Evolutionary conservation across 345 rosid genomes (phyloP).

Genomic region (Fremontodendron californicum): DNA sequence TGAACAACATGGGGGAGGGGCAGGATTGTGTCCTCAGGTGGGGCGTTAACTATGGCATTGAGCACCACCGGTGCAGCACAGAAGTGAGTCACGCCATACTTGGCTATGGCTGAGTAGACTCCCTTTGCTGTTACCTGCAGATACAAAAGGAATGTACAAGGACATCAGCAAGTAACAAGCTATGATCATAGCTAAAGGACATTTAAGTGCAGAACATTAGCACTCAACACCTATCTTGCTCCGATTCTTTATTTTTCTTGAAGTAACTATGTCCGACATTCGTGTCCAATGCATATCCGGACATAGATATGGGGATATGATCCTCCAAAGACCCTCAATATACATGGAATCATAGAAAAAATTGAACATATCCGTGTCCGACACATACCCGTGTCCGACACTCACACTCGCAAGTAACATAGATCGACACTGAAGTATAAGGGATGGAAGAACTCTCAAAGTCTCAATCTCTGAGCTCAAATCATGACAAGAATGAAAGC

Average conservation of each 20-base stretch:
- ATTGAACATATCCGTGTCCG: too few relatives aligned
- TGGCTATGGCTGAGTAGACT: constrained; percentile 72
- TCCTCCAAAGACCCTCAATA: too few relatives aligned
- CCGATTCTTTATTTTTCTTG: too few relatives aligned
- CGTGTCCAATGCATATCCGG: too few relatives aligned
- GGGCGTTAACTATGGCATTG: constrained; percentile 69
- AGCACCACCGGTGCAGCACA: constrained; percentile 94
- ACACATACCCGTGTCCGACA: too few relatives aligned
- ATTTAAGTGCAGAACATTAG: too few relatives aligned
- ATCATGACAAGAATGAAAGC: neutral
- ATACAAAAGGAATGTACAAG: neutral
- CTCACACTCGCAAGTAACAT: too few relatives aligned
- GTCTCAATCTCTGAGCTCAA: neutral
- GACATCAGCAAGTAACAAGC: neutral
- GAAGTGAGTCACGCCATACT: constrained; percentile 69
- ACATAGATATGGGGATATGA: too few relatives aligned
- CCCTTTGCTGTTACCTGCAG: constrained; percentile 77
- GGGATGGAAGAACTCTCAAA: neutral
- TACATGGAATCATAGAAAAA: too few relatives aligned
- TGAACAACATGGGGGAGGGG: constrained; percentile 76
- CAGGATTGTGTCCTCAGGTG: constrained; percentile 63
- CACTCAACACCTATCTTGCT: too few relatives aligned
- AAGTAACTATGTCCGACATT: too few relatives aligned
- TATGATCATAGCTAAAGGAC: neutral
- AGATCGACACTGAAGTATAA: neutral